Evolutionary conservation across 306 rosid species (phyloP).

Genomic region (Alnus glutinosa): DNA sequence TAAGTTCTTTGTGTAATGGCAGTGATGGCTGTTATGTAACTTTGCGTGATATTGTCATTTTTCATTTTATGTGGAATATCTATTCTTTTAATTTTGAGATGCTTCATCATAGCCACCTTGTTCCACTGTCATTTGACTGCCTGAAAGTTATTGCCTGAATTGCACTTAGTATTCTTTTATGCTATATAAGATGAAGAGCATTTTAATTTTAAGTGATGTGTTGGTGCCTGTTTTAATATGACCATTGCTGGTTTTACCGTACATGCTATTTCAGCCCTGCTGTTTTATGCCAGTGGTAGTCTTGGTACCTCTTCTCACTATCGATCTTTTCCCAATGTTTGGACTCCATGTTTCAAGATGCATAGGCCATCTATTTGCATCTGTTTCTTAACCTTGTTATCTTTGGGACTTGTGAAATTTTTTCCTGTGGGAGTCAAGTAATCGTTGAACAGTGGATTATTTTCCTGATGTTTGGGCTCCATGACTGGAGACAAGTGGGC

Average conservation of each 20-base stretch:
- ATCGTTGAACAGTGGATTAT: background rate
- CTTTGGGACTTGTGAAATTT: background rate
- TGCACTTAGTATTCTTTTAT: background rate
- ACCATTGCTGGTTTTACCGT: background rate
- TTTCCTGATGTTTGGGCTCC: background rate
- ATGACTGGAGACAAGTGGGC: conserved; percentile 18
- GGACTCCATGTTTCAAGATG: background rate
- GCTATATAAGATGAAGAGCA: background rate
- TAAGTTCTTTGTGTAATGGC: background rate
- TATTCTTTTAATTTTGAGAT: background rate
- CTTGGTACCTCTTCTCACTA: background rate
- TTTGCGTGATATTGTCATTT: background rate
- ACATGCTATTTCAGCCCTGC: background rate
- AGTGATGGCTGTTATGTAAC: background rate
- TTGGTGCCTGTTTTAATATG: background rate
- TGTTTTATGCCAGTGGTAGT: background rate
- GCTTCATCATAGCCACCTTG: too few relatives aligned
- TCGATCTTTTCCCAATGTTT: background rate
- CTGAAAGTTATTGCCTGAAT: background rate
- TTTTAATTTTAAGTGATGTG: background rate
- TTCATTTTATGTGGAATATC: background rate
- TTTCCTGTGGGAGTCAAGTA: background rate
- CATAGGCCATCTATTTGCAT: background rate
- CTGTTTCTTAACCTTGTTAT: background rate
- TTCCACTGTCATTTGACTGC: background rate